These are phyloP conservation scores for Nannizzia gypsea DNA, from an alignment of 2,329 filamentous ascomycete genomes.

Conservation along the genomic window DNA sequence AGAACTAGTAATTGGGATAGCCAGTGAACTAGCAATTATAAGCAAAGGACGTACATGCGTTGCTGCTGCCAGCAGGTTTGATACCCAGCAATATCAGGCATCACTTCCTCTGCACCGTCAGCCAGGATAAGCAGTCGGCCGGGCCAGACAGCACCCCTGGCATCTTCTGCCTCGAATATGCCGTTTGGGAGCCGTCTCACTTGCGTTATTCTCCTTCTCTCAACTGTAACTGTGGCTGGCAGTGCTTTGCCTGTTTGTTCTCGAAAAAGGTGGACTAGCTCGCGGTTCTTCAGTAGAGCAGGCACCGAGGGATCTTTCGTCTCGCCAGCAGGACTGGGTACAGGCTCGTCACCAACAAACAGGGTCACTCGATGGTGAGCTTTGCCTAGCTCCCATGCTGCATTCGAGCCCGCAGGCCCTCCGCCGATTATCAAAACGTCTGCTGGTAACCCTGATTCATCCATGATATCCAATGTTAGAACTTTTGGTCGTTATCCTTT, in stretches of 20 bases:
- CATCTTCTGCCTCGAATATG: conserved; percentile 33
- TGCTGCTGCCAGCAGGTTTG: conserved; percentile 42
- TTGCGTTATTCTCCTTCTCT: neutral
- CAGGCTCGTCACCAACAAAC: conserved; percentile 19
- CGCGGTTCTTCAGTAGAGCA: neutral
- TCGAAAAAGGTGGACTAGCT: neutral
- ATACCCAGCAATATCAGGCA: conserved; percentile 44
- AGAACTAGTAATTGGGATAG: neutral
- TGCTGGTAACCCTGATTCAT: neutral
- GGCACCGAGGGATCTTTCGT: neutral
- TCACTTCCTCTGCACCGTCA: conserved; percentile 42
- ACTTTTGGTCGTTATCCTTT: neutral
- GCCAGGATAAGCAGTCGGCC: conserved; percentile 47
- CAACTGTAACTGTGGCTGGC: neutral
- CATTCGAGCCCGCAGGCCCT: conserved; percentile 24
- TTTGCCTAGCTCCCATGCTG: conserved; percentile 29
- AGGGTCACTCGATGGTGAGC: conserved; percentile 31
- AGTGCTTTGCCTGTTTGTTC: neutral
- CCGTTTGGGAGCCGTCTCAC: neutral
- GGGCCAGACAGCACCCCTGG: conserved; percentile 31
- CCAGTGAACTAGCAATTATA: neutral
- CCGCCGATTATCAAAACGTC: conserved; percentile 22
- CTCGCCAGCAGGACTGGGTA: neutral
- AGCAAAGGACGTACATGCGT: conserved; percentile 29
- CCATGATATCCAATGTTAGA: neutral